Base-by-base conservation (phyloP, 2,329 filamentous ascomycete genomes). In the Drechslerella coelobrocha region DNA sequence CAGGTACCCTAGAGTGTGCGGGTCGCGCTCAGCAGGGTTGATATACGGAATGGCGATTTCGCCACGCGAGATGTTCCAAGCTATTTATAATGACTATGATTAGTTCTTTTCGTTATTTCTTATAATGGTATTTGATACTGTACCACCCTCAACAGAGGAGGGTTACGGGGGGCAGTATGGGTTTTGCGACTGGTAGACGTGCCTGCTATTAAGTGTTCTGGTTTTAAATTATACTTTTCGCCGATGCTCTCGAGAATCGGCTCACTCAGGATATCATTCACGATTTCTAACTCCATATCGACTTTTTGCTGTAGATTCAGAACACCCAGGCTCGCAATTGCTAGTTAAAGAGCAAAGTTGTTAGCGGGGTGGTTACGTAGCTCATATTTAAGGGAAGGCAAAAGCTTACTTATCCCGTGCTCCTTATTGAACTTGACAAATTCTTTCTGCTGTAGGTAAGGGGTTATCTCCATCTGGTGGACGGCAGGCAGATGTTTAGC, bases 401-500 rank as follows among this genome's bases (percentile, higher is more conserved):
- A n/a, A n/a, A 48, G 41, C 50, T 9, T 41, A 71, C 66, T 29
- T 19, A 71, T 71, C 34, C 66, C 66, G 19, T 54, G 19, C 2
- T 31, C 37, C 10, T 51, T 53, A 24, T 71, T 71, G 9, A 34
- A 71, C 26, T 60, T 45, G 9, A 71, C 59, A 34, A 59, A 71
- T 27, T 62, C 59, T 0, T 53, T 51, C 27, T 71, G 66, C 26
- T 71, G 66, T 10, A 71, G 29, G 21, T 71, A 71, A 4, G 66
- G 66, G 1, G 52, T 59, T 10, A 71, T 34, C 51, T 71, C 66
- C 66, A 71, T 71, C 23, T 71, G 66, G n/a, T 71, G 66, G 1
- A 71, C 47, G 0, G 52, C 43, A 0, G 66, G 66, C n/a, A 43
- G 39, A 39, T 59, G 47, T 24, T 71, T 54, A 3, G 59, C 48